These are phyloP conservation scores for Rostrohypoxylon terebratum DNA, from an alignment of 495 filamentous ascomycete genomes.

Conservation along the genomic window DNA sequence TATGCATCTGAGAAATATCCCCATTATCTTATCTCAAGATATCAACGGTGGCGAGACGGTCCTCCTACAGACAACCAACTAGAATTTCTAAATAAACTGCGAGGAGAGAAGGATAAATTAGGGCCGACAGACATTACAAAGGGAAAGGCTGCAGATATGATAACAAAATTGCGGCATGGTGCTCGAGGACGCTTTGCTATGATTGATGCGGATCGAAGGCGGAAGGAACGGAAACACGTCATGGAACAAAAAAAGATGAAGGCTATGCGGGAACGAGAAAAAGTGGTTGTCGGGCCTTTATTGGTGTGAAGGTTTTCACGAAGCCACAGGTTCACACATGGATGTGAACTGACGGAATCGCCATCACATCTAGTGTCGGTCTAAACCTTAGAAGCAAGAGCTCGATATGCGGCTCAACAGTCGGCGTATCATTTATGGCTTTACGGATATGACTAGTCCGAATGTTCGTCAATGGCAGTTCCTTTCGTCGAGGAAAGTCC, in stretches of 20 bases:
- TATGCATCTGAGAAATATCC: conserved; percentile 75
- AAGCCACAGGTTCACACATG: conserved; percentile 22
- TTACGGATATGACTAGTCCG: not conserved
- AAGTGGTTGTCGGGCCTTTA: conserved; percentile 77
- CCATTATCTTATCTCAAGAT: conserved; percentile 65
- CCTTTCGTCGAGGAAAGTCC: not conserved
- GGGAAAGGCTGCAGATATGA: conserved; percentile 89
- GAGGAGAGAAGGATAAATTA: conserved; percentile 66
- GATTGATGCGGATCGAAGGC: conserved; percentile 62
- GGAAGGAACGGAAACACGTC: conserved; percentile 55
- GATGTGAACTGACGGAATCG: not conserved
- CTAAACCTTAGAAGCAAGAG: conserved; percentile 5
- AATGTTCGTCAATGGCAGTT: not conserved
- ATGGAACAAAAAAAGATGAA: conserved; percentile 58
- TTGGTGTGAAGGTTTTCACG: conserved; percentile 23
- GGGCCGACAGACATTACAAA: conserved; percentile 71
- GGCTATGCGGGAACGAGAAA: conserved; percentile 59
- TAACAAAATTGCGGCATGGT: conserved; percentile 89
- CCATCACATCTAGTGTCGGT: not conserved
- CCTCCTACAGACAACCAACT: conserved; percentile 78
- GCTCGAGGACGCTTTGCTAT: conserved; percentile 74
- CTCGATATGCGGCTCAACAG: not conserved
- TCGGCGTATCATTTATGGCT: not conserved
- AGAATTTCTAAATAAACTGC: conserved; percentile 74
- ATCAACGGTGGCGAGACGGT: conserved; percentile 72